phyloP scores from a whole-genome alignment of 2,329 filamentous ascomycete genomes.

The Cladosporium sp. region DNA sequence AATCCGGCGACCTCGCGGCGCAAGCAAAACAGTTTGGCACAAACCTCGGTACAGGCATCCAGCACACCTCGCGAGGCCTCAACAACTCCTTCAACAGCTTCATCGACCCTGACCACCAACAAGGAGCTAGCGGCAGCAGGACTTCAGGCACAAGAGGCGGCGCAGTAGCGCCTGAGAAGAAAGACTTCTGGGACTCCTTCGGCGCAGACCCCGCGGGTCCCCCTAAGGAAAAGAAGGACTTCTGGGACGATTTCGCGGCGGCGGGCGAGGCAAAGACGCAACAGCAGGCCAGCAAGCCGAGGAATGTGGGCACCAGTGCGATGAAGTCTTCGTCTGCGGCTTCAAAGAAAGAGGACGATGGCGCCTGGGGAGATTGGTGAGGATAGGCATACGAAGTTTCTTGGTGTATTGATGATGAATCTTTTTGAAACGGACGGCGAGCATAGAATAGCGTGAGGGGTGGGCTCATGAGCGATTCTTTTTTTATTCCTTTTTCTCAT shows the following conservation, averaged over 20 bases:
- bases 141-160: conserved; percentile 36
- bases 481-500: not conserved
- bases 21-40: conserved; percentile 59
- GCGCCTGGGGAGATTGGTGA: conserved; percentile 56
- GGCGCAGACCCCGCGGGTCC: conserved; percentile 61
- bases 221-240: conserved; percentile 53
- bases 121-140: conserved; percentile 2
- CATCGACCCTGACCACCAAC: conserved; percentile 60
- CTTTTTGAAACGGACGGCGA: not conserved
- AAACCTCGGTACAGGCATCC: conserved; percentile 61
- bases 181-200: conserved; percentile 92
- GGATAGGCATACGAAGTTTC: not conserved
- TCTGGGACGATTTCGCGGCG: conserved; percentile 51
- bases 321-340: conserved; percentile 49
- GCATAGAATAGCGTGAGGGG: not conserved
- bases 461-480: not conserved
- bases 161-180: conserved; percentile 63
- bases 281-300: conserved; percentile 38
- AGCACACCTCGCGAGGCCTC: conserved; percentile 67
- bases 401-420: not conserved
- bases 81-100: conserved; percentile 82
- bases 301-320: conserved; percentile 63
- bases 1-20: conserved; percentile 57
- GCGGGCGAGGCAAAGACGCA: conserved; percentile 35
- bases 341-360: conserved; percentile 52